Evolutionary conservation across 202 grass and related monocot species (phyloP), one percentile per base, ranked within the genome.

Genomic region (Zoysia matrella): DNA sequence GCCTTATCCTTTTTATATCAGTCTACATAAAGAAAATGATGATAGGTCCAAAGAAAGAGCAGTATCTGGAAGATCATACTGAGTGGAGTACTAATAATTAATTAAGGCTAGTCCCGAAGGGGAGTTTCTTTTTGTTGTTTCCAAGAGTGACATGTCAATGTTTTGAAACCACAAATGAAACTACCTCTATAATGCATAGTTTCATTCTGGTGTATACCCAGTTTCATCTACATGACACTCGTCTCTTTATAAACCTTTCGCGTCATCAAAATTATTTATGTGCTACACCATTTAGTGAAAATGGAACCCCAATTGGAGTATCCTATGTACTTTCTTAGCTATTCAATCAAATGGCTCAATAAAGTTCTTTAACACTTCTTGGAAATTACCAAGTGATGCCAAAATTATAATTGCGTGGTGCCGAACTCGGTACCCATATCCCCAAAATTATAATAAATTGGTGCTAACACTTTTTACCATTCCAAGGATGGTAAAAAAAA

Each of bases 31-130:
- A 41, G 11, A 65, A 73, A 64, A 72, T 68, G 36, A n/a, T 70
- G 52, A 81, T 67, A 73, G 60, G 52, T 63, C 63, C 18, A 30
- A 30, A 61, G 16, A 49, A 40, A 55, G 55, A 62, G 69, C 65
- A 6, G 16, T 48, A 60, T 1, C 45, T 64, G 73, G 15, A 62
- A 73, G 60, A 78, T 67, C 13, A 50, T 15, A 81, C 48, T 11
- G 46, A 63, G 46, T 16, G 42, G 47, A 8, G 12, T 44, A 46
- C 3, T 12, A 11, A 7, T 60, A 58, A 61, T 72, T 67, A 58
- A 72, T 76, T 6, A 12, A 51, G 65, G 75, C 22, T 30, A 2
- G 52, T 12, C 12, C 12, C 12, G 5, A 54, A 54, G 5, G 22
- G 2, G 6, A 60, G 2, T 2, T 22, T 30, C 22, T 60, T 60